Evolutionary conservation across 805 yeast species (phyloP), one percentile per base, ranked within the genome.

Genomic region (Lipomyces mesembrius): DNA sequence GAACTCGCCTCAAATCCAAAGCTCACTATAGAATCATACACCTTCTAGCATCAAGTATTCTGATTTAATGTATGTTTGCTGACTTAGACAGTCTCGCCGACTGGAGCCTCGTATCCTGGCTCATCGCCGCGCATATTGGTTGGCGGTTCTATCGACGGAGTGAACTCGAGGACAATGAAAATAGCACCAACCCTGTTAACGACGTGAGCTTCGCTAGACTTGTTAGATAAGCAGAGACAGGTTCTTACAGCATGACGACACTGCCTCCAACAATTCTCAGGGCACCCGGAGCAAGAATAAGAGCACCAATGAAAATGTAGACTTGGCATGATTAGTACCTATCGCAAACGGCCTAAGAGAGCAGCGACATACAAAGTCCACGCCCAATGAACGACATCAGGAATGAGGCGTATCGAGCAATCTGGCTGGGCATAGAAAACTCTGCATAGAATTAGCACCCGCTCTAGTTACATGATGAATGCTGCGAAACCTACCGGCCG

Each of bases 71-170:
- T n/a, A 46, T 29, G 12, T 56, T 11, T 17, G n/a, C 20, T 37
- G 9, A 11, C 32, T 56, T 68, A 68, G 25, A 68, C 70, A 1
- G 71, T 68, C 61, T 68, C 71, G 43, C 71, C 71, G 37, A 65
- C 64, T 9, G 71, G 46, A 4, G 63, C 57, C 37, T 69, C 71
- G 57, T 69, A 69, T 12, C 78, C 79, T 53, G 72, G 71, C 56
- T 77, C 81, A 55, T 81, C 87, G 51, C 83, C 79, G 74, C 84
- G 89, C 90, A 92, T 91, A 78, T 89, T 91, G 65, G 85, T 89
- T 22, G 97, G 97, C 35, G 92, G 89, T 62, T 90, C 88, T 54
- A 91, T 81, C 67, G 89, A 84, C 22, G 93, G 92, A 34, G 90
- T 77, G 60, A 89, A 88, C 77, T 91, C 95, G 74, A 91, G 82